Base-by-base conservation (phyloP, 352 stramenopile genomes). In the Globisporangium carolinianum region DNA sequence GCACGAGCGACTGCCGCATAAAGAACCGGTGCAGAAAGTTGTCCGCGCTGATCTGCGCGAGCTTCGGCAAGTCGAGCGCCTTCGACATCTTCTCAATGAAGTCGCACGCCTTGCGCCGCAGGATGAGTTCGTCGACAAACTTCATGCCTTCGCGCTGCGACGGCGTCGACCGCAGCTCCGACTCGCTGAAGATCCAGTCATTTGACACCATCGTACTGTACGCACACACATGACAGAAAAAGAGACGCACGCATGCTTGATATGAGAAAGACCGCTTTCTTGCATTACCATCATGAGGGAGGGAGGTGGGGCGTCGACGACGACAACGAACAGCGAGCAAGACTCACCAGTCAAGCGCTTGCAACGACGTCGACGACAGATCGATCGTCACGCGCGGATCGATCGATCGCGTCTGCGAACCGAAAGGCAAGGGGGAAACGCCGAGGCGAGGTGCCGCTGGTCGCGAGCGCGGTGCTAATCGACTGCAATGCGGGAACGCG, bases 11-110 rank as follows among this genome's bases (percentile, higher is more conserved):
- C 67, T 94, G 83, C 3, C 81, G 76, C 72, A 88, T 90, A 67
- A 78, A 94, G 63, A 96, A 96, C 36, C 86, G 76, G 58, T 96
- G 87, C n/a, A 96, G 79, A 51, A 84, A 96, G 49, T 90, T 89
- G 68, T 87, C 75, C 18, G 83, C 87, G 47, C 78, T 94, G 60
- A 89, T 87, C 55, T 91, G 79, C 51, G 80, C 81, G 7, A 95
- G 73, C 60, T 91, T 92, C 15, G 86, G 80, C 45, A 96, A 58
- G 55, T 93, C 75, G 39, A 96, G 55, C 4, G 72, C 61, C 49
- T 91, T 90, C 24, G 77, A 74, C 63, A 96, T 83, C 69, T 89
- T 89, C 68, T 95, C 86, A 35, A 95, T 89, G 18, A 92, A 91
- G 62, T 89, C 74, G 52, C 85, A 94, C 14, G 76, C 81, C 55